phyloP scores from a whole-genome alignment of 805 yeast genomes.

The Monosporozyma servazzii region DNA sequence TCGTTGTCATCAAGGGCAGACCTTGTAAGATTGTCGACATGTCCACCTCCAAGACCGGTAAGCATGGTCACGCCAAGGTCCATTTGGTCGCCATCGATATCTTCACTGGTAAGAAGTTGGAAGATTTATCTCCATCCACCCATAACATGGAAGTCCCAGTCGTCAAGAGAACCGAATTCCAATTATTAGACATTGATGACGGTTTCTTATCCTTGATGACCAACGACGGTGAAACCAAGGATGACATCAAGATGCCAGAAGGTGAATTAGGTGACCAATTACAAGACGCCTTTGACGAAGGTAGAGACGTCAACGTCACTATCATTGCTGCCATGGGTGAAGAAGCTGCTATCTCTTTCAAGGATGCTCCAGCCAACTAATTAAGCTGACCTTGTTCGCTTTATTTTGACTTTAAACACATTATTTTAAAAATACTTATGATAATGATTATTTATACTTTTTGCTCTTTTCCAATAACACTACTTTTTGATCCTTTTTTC shows the following conservation, averaged over 20 bases:
- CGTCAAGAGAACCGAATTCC: conserved; percentile 92
- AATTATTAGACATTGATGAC: conserved; percentile 95
- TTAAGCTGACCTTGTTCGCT: conserved; percentile 2
- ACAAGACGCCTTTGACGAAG: conserved; percentile 91
- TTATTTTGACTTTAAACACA: too few species aligned
- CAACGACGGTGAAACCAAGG: conserved; percentile 97
- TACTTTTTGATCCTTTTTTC: background rate
- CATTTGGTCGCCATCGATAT: conserved; percentile 98
- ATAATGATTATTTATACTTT: background rate
- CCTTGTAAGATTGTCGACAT: conserved; percentile 99
- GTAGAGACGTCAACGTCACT: conserved; percentile 95
- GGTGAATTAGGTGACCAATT: conserved; percentile 93
- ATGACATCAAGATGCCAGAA: conserved; percentile 96
- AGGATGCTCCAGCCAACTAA: conserved; percentile 85
- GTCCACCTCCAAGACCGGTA: conserved; percentile 99
- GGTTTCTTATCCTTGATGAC: conserved; percentile 96
- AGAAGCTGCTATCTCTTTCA: conserved; percentile 97
- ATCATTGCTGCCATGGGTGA: conserved; percentile 98
- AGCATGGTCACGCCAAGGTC: conserved; percentile 99
- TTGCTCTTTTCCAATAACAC: background rate
- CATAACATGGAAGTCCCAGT: conserved; percentile 99
- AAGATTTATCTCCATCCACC: conserved; percentile 99
- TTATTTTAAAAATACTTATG: background rate
- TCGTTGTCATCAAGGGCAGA: conserved; percentile 97
- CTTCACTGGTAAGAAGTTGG: conserved; percentile 98